Conservation (phyloP, 768 basidiomycete genomes). For the Galerina sulciceps region DNA sequence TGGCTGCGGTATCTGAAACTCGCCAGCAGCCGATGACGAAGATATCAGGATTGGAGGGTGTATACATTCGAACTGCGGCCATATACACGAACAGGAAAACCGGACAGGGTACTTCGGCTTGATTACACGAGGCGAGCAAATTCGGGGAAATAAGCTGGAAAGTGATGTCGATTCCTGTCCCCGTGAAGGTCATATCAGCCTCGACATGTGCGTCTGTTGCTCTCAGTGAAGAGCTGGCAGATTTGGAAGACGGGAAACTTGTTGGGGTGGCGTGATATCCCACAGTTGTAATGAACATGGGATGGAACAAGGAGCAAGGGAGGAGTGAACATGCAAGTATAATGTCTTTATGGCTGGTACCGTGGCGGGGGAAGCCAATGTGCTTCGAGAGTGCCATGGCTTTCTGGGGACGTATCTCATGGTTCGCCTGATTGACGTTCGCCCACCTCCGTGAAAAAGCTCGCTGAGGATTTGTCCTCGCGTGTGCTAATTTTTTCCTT, state of each 20-base stretch:
- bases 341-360: constrained; percentile 26
- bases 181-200: constrained; percentile 8
- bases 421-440: neutral
- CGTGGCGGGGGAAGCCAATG: constrained; percentile 42
- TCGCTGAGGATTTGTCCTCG: neutral
- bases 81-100: constrained; percentile 38
- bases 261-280: constrained; percentile 26
- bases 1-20: constrained; percentile 6
- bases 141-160: constrained; percentile 12
- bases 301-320: constrained; percentile 39
- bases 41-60: constrained; percentile 20
- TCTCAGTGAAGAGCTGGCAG: constrained; percentile 13
- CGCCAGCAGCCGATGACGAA: constrained; percentile 19
- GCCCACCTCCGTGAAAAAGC: neutral
- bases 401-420: constrained; percentile 2
- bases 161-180: neutral
- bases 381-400: constrained; percentile 44
- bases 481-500: constrained; percentile 7
- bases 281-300: constrained; percentile 37
- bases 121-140: constrained; percentile 37
- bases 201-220: constrained; percentile 12
- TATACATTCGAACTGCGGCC: constrained; percentile 28
- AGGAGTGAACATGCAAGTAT: constrained; percentile 36
- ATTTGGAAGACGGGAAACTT: constrained; percentile 21
- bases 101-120: constrained; percentile 14